Evolutionary conservation across 495 filamentous ascomycete species (phyloP), one percentile per base, ranked within the genome.

Genomic region (Talaromyces thailandensis): DNA sequence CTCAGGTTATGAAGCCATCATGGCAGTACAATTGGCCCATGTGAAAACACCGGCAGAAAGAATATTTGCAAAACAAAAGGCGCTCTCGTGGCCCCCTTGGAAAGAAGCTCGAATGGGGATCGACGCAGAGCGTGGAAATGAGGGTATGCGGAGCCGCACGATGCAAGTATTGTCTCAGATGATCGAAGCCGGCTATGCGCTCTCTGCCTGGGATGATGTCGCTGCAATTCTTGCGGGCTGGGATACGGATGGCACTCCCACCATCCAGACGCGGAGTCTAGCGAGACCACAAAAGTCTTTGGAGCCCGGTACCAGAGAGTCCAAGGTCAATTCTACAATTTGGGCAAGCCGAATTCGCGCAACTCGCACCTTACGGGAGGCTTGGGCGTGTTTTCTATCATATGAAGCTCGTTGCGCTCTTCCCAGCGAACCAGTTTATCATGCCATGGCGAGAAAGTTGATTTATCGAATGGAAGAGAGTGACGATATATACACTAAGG

Each of bases 51-150:
- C 59, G 0, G 69, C 71, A 1, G 88, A 90, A 68, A 79, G 75
- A 11, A 78, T 82, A 65, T 86, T 78, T 73, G 84, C 83, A 1
- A 68, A 74, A 37, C 66, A 87, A 31, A 88, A 90, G 72, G 76
- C 82, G 5, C 74, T 74, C 0, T 83, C 80, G 12, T 91, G 88
- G 88, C 88, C 88, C 3, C 88, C 88, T 1, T 91, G 84, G 85
- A 89, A 87, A 57, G 79, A 84, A 67, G 82, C 84, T 7, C 82
- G 73, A 50, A 74, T 82, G 12, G 84, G 83, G 2, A 77, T 86
- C 24, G 85, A 88, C 70, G 75, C 76, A 24, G 69, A 77, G 4
- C 82, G 81, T 28, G 82, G 78, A 7, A 73, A 76, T 51, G 82
- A 87, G 50, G 81, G 82, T 31, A 78, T 81, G 62, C 71, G 73